These are phyloP conservation scores for Diaporthe australafricana DNA, from an alignment of 2,329 filamentous ascomycete genomes.

Conservation along the genomic window DNA sequence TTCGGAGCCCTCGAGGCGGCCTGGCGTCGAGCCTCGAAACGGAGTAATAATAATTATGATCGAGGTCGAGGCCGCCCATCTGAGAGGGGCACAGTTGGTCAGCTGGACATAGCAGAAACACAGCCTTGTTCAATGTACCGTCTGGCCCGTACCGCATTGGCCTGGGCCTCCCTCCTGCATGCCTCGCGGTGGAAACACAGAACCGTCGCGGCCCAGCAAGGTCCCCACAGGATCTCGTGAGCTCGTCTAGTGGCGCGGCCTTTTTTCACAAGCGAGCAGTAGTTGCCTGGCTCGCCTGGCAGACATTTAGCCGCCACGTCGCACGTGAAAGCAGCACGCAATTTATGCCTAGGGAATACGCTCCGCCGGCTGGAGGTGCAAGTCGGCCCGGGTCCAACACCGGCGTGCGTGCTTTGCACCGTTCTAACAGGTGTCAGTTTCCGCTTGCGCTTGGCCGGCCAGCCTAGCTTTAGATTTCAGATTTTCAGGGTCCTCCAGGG, in stretches of 20 bases:
- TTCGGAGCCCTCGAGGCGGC: neutral
- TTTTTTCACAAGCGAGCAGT: slow-evolving; percentile 1
- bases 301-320: neutral
- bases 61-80: slow-evolving; percentile 5
- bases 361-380: neutral
- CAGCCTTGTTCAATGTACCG: slow-evolving; percentile 5
- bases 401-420: neutral
- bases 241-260: slow-evolving; percentile 13
- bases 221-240: slow-evolving; percentile 17
- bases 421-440: slow-evolving; percentile 1
- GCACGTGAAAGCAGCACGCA: slow-evolving; percentile 6
- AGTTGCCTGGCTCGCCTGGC: slow-evolving; percentile 2
- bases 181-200: neutral
- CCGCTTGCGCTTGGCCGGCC: neutral
- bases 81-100: slow-evolving; percentile 10
- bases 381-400: neutral
- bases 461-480: neutral
- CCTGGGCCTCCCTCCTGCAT: neutral
- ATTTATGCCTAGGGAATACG: neutral
- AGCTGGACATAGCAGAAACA: slow-evolving; percentile 13
- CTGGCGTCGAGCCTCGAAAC: slow-evolving; percentile 14
- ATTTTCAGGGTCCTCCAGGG: slow-evolving; percentile 13
- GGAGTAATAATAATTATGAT: slow-evolving; percentile 7
- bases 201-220: neutral
- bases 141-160: neutral